Evolutionary conservation across 345 rosid species (phyloP).

Genomic region (Abelmoschus esculentus): DNA sequence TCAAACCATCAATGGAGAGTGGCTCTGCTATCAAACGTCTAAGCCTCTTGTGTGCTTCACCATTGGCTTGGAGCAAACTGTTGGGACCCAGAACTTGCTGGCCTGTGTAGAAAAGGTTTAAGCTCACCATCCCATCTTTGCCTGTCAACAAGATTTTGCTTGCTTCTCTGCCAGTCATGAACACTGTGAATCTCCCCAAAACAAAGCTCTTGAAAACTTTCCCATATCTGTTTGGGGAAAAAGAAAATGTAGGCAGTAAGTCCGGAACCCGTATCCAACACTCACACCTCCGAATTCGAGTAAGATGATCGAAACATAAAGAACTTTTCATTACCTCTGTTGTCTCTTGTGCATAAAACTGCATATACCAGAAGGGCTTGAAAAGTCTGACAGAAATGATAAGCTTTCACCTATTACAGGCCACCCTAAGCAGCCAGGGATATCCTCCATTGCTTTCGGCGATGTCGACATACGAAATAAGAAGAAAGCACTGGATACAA

Average conservation of each 20-base stretch:
- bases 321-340: constrained; percentile 27
- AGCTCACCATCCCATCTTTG: constrained; percentile 65
- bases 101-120: constrained; percentile 63
- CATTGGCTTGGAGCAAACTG: constrained; percentile 55
- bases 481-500: constrained; percentile 19
- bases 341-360: constrained; percentile 55
- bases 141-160: constrained; percentile 58
- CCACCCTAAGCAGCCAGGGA: constrained; percentile 59
- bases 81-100: constrained; percentile 52
- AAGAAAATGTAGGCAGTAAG: neutral
- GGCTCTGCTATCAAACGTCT: constrained; percentile 52
- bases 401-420: constrained; percentile 55
- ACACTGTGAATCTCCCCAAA: constrained; percentile 47
- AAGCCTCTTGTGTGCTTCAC: constrained; percentile 53
- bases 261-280: too few relatives aligned
- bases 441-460: constrained; percentile 47
- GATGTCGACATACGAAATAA: constrained; percentile 28
- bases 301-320: neutral
- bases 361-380: constrained; percentile 48
- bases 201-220: constrained; percentile 53
- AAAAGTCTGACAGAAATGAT: constrained; percentile 46
- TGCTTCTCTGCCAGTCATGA: constrained; percentile 68
- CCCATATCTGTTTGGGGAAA: constrained; percentile 36
- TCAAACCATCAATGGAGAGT: constrained; percentile 51
- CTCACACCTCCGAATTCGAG: neutral